phyloP scores from a whole-genome alignment of 2,329 filamentous ascomycete species.

The Aspergillus sp. region DNA sequence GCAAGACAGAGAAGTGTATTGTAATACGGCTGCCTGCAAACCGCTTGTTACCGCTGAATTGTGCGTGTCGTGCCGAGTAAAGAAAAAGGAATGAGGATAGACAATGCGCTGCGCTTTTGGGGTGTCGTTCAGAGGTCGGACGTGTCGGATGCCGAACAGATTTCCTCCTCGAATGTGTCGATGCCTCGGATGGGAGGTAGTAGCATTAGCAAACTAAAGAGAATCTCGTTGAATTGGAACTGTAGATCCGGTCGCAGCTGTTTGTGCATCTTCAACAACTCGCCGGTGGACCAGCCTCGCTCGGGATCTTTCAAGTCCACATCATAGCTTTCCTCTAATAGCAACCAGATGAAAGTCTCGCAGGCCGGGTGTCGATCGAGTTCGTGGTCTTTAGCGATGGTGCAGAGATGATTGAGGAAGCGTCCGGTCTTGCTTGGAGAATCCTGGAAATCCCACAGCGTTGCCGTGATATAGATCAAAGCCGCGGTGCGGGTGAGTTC shows the following conservation, averaged over 20 bases:
- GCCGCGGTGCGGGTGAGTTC: conserved; percentile 38
- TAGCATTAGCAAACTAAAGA: conserved; percentile 39
- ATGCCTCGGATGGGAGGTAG: conserved; percentile 31
- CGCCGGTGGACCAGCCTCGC: conserved; percentile 38
- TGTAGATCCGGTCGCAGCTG: conserved; percentile 36
- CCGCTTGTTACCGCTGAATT: not conserved
- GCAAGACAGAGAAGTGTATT: not conserved
- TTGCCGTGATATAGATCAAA: conserved; percentile 40
- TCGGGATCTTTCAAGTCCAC: conserved; percentile 35
- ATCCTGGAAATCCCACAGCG: conserved; percentile 36
- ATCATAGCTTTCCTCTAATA: conserved; percentile 38
- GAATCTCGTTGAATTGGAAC: conserved; percentile 41
- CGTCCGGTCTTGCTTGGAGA: conserved; percentile 31
- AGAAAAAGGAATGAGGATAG: not conserved
- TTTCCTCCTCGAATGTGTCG: conserved; percentile 33
- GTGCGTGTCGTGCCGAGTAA: not conserved
- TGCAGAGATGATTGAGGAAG: conserved; percentile 30
- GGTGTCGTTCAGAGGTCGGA: not conserved
- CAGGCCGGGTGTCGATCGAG: conserved; percentile 37
- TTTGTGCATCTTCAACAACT: conserved; percentile 36
- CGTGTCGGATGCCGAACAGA: conserved; percentile 12
- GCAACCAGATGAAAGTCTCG: conserved; percentile 42
- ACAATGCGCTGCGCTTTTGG: not conserved
- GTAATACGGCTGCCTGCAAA: conserved; percentile 4
- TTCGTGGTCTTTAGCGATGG: conserved; percentile 28